Conservation (phyloP, 192 early-diverging fungal genomes). For the Coemansia sp. region DNA sequence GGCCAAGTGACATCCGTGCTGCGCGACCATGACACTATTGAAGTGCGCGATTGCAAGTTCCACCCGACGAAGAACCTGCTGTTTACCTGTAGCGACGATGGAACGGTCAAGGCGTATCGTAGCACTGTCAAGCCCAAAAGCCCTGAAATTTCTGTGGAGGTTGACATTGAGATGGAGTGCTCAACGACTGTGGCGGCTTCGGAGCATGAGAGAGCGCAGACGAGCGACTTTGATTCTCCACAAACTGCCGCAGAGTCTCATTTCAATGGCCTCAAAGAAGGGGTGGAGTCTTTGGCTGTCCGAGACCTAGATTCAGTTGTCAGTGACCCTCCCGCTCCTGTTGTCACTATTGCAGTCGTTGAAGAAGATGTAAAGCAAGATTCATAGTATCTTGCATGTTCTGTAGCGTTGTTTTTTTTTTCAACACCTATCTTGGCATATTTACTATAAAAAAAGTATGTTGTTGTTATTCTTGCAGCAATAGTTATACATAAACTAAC, state of each 20-base stretch:
- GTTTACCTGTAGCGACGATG: constrained; percentile 87
- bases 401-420: not conserved
- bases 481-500: too few relatives aligned
- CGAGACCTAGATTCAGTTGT: constrained; percentile 11
- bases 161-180: constrained; percentile 18
- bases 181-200: not conserved
- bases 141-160: not conserved
- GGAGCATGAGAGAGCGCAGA: not conserved
- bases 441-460: too few relatives aligned
- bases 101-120: constrained; percentile 65
- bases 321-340: constrained; percentile 4
- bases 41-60: constrained; percentile 92
- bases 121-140: constrained; percentile 22
- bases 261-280: constrained; percentile 38
- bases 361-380: not conserved
- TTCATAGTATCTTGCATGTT: not conserved
- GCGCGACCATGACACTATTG: constrained; percentile 88
- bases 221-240: constrained; percentile 23
- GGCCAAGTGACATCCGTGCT: constrained; percentile 72
- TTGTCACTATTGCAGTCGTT: not conserved
- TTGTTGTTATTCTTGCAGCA: too few relatives aligned
- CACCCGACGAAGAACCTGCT: constrained; percentile 80
- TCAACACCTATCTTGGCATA: not conserved
- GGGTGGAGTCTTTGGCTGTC: constrained; percentile 52
- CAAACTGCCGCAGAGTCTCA: constrained; percentile 42